Evolutionary conservation across 2,329 filamentous ascomycete genomes (phyloP), one percentile per base, ranked within the genome.

Genomic region (Ceratocystis lukuohia): DNA sequence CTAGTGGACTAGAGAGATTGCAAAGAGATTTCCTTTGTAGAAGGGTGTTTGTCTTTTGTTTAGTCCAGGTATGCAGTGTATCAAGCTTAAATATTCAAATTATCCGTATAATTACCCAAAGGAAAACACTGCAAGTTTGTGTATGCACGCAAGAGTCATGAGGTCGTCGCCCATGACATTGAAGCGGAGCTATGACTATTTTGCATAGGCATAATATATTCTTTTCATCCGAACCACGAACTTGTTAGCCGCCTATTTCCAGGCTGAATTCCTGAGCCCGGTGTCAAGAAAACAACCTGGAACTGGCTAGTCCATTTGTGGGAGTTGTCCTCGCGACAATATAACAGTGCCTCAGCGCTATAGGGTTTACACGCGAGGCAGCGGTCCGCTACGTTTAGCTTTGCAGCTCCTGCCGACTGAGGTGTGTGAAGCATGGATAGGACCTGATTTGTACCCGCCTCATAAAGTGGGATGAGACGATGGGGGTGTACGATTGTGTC

Each of bases 1-100:
- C 75, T 95, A 67, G 84, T 96, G 46, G 91, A 96, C 76, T 96
- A 72, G 22, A 57, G 15, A 48, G n/a, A 50, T 22, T 17, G 3
- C 22, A 41, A 10, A 8, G 37, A 15, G 10, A 15, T 41, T 41
- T 41, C 37, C 12, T 41, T 41, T 12, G 10, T 41, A 41, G 10
- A 41, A 41, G 3, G 37, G 37, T 12, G 12, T 15, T 41, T 15
- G 44, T 12, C 7, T 33, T 48, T 53, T 53, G 5, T 20, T 64
- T 64, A 25, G 22, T 20, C 22, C 15, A 53, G 1, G 3, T 53
- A 53, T 59, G 1, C 33, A 20, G n/a, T 59, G 28, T 3, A 8
- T 37, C 22, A n/a, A 59, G 33, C 33, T 59, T n/a, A 1, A 59
- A 59, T 15, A 15, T n/a, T 64, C 22, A 64, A 17, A 15, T 37